Base-by-base conservation (phyloP, 2,329 filamentous ascomycete genomes). In the Chaetothyriales sp. region DNA sequence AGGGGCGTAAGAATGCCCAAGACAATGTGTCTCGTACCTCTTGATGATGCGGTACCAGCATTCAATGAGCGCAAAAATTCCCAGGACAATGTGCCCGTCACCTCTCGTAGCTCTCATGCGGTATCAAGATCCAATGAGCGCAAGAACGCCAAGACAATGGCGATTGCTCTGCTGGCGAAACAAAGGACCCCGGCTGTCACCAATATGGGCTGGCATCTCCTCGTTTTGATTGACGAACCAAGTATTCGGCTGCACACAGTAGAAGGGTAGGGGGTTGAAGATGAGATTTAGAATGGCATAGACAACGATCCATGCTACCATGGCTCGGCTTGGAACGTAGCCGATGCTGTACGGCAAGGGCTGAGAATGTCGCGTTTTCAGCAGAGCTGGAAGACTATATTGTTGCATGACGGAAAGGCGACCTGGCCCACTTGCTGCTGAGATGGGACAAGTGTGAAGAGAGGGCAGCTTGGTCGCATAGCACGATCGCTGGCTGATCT, bases 101-200 rank as follows among this genome's bases (percentile, higher is more conserved):
- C n/a, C n/a, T 49, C 51, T 58, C 48, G 54, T 69, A 73, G 9
- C 83, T 47, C 10, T 51, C 43, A 67, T 54, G 48, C 70, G 67
- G 47, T 67, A 67, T 60, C 61, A 69, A n/a, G 56, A 66, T 0
- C 65, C 66, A 0, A 58, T 61, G 5, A 68, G 46, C 1, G 62
- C 53, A n/a, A 68, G 51, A 7, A 66, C n/a, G n/a, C n/a, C n/a
- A 55, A 58, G 2, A 58, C 20, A 8, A 56, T 54, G 6, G 52
- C 53, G 15, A 59, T 47, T 1, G 51, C 51, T 8, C 56, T 44
- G 22, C 56, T 57, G 33, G 57, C 55, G 33, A 57, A 59, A 25
- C 53, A 53, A 13, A 59, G 49, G 25, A 59, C 55, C 18, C 57
- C 55, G 8, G 51, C 50, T 48, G 43, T 58, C 57, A 29, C 37